Conservation (phyloP, 495 filamentous ascomycete genomes). For the Sordaria brevicollis region DNA sequence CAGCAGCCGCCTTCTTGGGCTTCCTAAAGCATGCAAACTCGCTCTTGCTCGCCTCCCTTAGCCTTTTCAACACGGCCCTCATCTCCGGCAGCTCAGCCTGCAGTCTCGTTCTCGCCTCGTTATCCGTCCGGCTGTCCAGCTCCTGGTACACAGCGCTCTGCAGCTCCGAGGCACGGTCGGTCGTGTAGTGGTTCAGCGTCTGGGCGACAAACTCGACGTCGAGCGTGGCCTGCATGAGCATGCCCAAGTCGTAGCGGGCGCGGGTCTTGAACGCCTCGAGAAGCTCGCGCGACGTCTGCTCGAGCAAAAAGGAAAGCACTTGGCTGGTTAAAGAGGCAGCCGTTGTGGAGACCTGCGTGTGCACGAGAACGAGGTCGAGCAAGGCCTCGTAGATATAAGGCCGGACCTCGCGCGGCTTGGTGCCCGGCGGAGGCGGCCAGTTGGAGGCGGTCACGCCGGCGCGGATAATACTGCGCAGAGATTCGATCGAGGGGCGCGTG, state of each 20-base stretch:
- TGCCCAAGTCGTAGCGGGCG: constrained; percentile 57
- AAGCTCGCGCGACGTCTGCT: constrained; percentile 60
- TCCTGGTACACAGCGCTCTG: constrained; percentile 86
- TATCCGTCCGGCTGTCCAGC: constrained; percentile 77
- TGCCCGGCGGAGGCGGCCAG: constrained; percentile 54
- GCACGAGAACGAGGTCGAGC: constrained; percentile 72
- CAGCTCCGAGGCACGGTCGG: constrained; percentile 63
- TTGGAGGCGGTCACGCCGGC: constrained; percentile 56
- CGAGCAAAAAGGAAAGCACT: constrained; percentile 71
- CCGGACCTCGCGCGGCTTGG: constrained; percentile 61
- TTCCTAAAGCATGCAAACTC: constrained; percentile 79
- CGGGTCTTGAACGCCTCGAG: constrained; percentile 60
- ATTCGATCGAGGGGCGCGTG: constrained; percentile 58
- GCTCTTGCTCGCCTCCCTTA: constrained; percentile 71
- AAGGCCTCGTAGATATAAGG: constrained; percentile 85
- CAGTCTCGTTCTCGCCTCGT: constrained; percentile 64
- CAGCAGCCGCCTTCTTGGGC: constrained; percentile 15
- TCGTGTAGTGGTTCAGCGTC: constrained; percentile 78
- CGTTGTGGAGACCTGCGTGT: constrained; percentile 85
- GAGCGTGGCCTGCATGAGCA: constrained; percentile 90
- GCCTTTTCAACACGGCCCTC: constrained; percentile 68
- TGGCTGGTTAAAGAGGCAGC: constrained; percentile 56
- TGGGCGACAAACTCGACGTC: constrained; percentile 96
- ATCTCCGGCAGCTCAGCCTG: constrained; percentile 85
- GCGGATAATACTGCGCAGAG: constrained; percentile 52